Percentiles rank a stretch among this genome's conserved stretches.
phyloP scores from a whole-genome alignment of 352 stramenopile species.

The Pythium phragmitis region DNA sequence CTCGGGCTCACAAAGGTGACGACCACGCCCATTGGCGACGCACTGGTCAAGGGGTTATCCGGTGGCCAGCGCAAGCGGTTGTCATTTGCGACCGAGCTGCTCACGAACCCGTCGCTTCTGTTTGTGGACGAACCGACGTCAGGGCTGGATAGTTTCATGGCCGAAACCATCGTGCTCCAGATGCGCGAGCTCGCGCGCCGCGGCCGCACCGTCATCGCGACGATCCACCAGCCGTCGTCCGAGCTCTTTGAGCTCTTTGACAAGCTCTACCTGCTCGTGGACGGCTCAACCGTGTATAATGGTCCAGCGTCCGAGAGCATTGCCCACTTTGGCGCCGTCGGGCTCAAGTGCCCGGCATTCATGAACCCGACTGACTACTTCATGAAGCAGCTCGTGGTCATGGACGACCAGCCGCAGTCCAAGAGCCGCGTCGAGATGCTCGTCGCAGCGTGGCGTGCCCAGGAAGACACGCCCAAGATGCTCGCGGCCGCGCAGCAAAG shows the following conservation, averaged over 20 bases:
- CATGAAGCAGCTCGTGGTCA: slow-evolving; percentile 53
- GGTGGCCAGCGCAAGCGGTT: slow-evolving; percentile 57
- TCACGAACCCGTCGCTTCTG: slow-evolving; percentile 76
- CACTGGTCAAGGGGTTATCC: slow-evolving; percentile 58
- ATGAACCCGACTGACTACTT: slow-evolving; percentile 72
- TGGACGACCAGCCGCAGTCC: slow-evolving; percentile 10
- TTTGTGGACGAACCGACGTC: slow-evolving; percentile 87
- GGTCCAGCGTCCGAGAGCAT: slow-evolving; percentile 50
- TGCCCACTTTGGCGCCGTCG: slow-evolving; percentile 50
- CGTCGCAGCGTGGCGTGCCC: slow-evolving; percentile 6
- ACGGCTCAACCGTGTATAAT: slow-evolving; percentile 52
- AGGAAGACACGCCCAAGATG: slow-evolving; percentile 9
- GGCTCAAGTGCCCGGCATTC: slow-evolving; percentile 50
- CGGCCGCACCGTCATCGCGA: slow-evolving; percentile 83
- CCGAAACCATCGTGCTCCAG: slow-evolving; percentile 47
- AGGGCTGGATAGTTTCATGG: slow-evolving; percentile 59
- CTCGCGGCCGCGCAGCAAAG: slow-evolving; percentile 3
- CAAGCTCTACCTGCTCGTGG: slow-evolving; percentile 50
- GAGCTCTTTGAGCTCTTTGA: slow-evolving; percentile 63
- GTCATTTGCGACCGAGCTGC: slow-evolving; percentile 69
- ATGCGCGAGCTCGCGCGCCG: slow-evolving; percentile 66
- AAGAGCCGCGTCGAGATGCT: slow-evolving; percentile 19
- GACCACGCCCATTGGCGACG: slow-evolving; percentile 60
- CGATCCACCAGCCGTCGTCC: slow-evolving; percentile 71
- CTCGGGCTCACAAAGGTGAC: slow-evolving; percentile 36